Percentiles rank a stretch among this genome's conserved stretches.
These are phyloP conservation scores for Coemansia sp. DNA, from an alignment of 192 early-diverging fungal species.

Conservation along the genomic window DNA sequence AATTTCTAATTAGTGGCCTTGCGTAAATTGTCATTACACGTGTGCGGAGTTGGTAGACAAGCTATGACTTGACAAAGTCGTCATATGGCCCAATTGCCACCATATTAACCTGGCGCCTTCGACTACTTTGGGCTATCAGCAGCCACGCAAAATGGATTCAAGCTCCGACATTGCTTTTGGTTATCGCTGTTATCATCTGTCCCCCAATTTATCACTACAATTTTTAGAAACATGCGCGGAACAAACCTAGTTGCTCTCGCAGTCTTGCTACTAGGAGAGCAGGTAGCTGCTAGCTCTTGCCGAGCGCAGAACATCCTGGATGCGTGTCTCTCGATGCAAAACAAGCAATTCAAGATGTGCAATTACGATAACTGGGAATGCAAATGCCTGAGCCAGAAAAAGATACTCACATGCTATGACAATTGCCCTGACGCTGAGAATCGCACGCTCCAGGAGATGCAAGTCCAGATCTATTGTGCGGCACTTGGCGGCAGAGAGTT, in stretches of 20 bases:
- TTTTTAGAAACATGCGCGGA: slow-evolving; percentile 5
- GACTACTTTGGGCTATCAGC: not conserved
- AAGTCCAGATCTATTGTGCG: slow-evolving; percentile 48
- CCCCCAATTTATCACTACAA: not conserved
- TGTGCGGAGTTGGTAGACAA: not conserved
- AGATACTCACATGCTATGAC: slow-evolving; percentile 52
- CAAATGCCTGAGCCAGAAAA: slow-evolving; percentile 51
- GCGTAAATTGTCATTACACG: not conserved
- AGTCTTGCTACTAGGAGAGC: not conserved
- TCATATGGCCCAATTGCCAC: not conserved
- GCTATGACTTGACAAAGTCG: not conserved
- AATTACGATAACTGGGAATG: slow-evolving; percentile 52
- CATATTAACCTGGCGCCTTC: not conserved
- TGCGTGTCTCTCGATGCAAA: slow-evolving; percentile 45
- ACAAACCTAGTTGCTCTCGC: slow-evolving; percentile 3
- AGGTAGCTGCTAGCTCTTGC: slow-evolving; percentile 8
- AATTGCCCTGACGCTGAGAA: slow-evolving; percentile 53
- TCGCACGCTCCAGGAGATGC: slow-evolving; percentile 54
- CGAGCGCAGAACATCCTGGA: slow-evolving; percentile 54
- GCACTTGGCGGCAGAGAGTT: slow-evolving; percentile 40
- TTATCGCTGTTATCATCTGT: not conserved
- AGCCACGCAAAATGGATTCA: not conserved
- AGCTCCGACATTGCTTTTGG: not conserved
- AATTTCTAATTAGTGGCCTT: not conserved
- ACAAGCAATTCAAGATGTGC: slow-evolving; percentile 37